A percentile compares a stretch with the other conserved stretches of the same genome.
Conservation (phyloP, 2,329 filamentous ascomycete genomes). For the Claviceps pusilla region DNA sequence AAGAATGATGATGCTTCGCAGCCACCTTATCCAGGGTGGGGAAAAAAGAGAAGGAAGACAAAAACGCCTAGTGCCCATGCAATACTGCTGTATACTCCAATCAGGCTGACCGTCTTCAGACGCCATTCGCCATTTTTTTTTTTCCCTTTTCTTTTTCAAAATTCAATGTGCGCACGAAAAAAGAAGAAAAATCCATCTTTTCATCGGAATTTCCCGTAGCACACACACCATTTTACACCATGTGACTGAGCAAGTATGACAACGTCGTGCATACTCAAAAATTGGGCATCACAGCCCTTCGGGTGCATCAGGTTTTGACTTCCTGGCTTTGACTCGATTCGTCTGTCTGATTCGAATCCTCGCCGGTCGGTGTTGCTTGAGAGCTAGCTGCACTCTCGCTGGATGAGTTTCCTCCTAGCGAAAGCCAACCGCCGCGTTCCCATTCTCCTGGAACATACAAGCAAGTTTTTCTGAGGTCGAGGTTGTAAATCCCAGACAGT, state of each 20-base stretch:
- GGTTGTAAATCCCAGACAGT: slow-evolving; percentile 52
- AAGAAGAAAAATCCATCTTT: neutral
- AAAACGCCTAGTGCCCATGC: neutral
- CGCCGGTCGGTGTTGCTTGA: slow-evolving; percentile 15
- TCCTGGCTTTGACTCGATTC: neutral
- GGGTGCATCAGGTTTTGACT: neutral
- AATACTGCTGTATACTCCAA: neutral
- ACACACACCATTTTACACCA: neutral
- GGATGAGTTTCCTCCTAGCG: slow-evolving; percentile 5
- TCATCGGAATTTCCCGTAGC: neutral
- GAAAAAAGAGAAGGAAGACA: neutral
- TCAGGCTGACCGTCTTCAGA: neutral
- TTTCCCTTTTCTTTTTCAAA: neutral
- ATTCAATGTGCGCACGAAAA: neutral
- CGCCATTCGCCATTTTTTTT: neutral
- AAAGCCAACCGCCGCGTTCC: slow-evolving; percentile 81
- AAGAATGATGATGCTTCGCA: no score
- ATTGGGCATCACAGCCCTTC: neutral
- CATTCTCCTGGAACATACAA: slow-evolving; percentile 59
- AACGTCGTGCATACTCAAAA: neutral
- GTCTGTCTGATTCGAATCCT: slow-evolving; percentile 3
- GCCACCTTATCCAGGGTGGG: neutral
- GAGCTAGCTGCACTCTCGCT: slow-evolving; percentile 9
- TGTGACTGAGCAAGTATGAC: neutral
- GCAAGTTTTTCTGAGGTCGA: slow-evolving; percentile 40